Percentiles rank a stretch among this genome's conserved stretches.
Evolutionary conservation across 495 filamentous ascomycete genomes (phyloP).

Genomic region (Aspergillus homomorphus): DNA sequence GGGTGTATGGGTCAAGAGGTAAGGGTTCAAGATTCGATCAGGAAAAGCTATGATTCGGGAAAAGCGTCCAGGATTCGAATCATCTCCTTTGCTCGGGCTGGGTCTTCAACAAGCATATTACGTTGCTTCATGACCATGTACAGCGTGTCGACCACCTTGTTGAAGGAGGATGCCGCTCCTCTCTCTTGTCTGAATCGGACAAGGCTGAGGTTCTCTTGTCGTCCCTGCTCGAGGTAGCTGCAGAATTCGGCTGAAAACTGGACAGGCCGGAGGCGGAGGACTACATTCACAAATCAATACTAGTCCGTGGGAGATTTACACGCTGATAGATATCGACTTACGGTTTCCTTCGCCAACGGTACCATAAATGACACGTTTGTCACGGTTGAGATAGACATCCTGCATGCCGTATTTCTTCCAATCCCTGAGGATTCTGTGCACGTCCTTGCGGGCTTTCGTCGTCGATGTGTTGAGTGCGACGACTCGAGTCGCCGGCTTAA

Average conservation of each 20-base stretch:
- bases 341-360: constrained; percentile 71
- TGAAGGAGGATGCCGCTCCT: constrained; percentile 82
- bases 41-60: constrained; percentile 18
- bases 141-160: constrained; percentile 74
- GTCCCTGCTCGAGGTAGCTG: constrained; percentile 75
- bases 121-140: constrained; percentile 55
- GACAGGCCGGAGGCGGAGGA: constrained; percentile 71
- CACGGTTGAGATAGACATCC: constrained; percentile 70
- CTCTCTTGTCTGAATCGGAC: constrained; percentile 83
- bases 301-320: background rate
- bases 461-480: constrained; percentile 71
- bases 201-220: constrained; percentile 65
- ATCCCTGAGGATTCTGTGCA: constrained; percentile 66
- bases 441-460: constrained; percentile 67
- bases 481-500: constrained; percentile 73
- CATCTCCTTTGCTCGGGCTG: constrained; percentile 62
- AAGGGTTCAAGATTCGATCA: background rate
- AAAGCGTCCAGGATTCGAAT: constrained; percentile 32
- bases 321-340: constrained; percentile 45
- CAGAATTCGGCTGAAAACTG: constrained; percentile 80
- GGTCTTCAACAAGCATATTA: constrained; percentile 65
- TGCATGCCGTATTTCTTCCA: constrained; percentile 80
- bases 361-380: constrained; percentile 68
- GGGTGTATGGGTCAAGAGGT: too few relatives aligned
- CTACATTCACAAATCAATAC: constrained; percentile 36